A percentile compares a stretch with the other conserved stretches of the same genome.
phyloP scores from a whole-genome alignment of 495 filamentous ascomycete species.

The Lichenothelia convexa region DNA sequence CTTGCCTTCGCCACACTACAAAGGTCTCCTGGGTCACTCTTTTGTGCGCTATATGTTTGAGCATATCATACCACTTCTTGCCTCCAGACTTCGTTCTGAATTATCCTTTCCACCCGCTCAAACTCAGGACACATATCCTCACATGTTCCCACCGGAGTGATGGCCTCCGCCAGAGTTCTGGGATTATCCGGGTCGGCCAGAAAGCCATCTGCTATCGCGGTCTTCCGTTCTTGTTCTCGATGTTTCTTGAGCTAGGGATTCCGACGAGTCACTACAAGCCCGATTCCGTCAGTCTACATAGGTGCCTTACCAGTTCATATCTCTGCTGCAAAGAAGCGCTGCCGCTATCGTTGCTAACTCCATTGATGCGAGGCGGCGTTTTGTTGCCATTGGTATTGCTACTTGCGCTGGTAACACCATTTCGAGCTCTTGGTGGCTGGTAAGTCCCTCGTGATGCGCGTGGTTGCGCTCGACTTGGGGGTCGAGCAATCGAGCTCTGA shows the following conservation, averaged over 20 bases:
- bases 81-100: constrained; percentile 35
- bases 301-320: constrained; percentile 9
- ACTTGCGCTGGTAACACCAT: too few relatives aligned
- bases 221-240: constrained; percentile 45
- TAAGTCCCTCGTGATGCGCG: constrained; percentile 1
- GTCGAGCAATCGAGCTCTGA: constrained; percentile 1
- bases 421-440: not conserved
- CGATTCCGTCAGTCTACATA: not conserved
- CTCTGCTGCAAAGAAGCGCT: constrained; percentile 7
- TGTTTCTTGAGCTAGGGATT: constrained; percentile 36
- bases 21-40: too few relatives aligned
- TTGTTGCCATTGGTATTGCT: not conserved
- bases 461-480: constrained; percentile 4
- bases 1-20: too few relatives aligned
- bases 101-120: constrained; percentile 64
- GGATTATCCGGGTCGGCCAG: constrained; percentile 83
- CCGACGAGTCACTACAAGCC: constrained; percentile 7
- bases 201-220: constrained; percentile 52
- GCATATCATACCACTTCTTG: constrained; percentile 29
- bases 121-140: constrained; percentile 88
- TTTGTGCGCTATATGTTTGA: constrained; percentile 19
- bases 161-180: constrained; percentile 61
- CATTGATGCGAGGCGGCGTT: constrained; percentile 1
- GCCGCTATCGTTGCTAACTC: not conserved
- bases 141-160: constrained; percentile 76